These are phyloP conservation scores for Stellera chamaejasme DNA, from an alignment of 345 rosid genomes.

Conservation along the genomic window DNA sequence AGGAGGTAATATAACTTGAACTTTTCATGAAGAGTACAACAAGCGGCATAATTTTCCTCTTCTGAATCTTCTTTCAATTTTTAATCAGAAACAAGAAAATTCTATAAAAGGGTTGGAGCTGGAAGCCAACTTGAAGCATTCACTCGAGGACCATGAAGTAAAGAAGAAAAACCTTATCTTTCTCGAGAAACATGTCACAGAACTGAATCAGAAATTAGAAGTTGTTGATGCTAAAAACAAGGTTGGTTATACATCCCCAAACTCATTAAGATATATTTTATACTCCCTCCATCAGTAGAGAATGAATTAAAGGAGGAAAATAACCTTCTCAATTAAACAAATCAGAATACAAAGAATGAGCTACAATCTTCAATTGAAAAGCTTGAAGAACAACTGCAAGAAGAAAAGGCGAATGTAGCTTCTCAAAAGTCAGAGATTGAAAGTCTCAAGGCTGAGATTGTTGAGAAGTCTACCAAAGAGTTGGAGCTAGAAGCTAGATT, in stretches of 20 bases:
- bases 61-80: neutral
- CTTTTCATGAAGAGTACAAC: too few relatives aligned
- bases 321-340: conserved; percentile 50
- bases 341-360: conserved; percentile 55
- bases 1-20: conserved; percentile 44
- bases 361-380: conserved; percentile 50
- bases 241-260: too few relatives aligned
- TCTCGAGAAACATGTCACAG: too few relatives aligned
- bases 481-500: conserved; percentile 48
- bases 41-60: too few relatives aligned
- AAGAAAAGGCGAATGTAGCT: conserved; percentile 36
- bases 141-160: too few relatives aligned
- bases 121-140: conserved; percentile 42
- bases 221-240: too few relatives aligned
- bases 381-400: conserved; percentile 54
- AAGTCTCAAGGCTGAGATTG: conserved; percentile 36
- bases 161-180: too few relatives aligned
- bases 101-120: conserved; percentile 42
- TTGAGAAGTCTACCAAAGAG: conserved; percentile 41
- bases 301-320: too few relatives aligned
- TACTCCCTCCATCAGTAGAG: too few relatives aligned
- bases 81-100: conserved; percentile 40
- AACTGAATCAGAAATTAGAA: too few relatives aligned
- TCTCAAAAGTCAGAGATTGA: conserved; percentile 35
- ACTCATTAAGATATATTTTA: too few relatives aligned